These are phyloP conservation scores for Lactifluus subvellereus DNA, from an alignment of 768 basidiomycete genomes.

Conservation along the genomic window DNA sequence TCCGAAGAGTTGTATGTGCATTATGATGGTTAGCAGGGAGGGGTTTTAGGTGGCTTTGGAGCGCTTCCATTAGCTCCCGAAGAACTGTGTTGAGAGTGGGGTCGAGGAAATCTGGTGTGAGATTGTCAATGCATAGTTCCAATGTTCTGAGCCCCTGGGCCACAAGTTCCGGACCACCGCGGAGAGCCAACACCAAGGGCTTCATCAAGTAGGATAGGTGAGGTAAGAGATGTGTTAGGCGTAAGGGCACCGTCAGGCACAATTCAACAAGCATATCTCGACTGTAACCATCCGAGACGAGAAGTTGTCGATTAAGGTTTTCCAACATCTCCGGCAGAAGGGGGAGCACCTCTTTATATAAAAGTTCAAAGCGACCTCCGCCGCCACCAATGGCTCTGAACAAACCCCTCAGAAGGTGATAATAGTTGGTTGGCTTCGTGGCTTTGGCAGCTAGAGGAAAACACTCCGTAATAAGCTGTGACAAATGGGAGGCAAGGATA, in stretches of 20 bases:
- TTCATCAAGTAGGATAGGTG: conserved; percentile 95
- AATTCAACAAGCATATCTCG: conserved; percentile 96
- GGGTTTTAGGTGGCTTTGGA: conserved; percentile 87
- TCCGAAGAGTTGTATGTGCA: conserved; percentile 91
- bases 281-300: conserved; percentile 72
- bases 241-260: conserved; percentile 92
- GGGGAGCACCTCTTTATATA: conserved; percentile 95
- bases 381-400: conserved; percentile 92
- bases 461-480: conserved; percentile 91
- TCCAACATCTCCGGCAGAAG: conserved; percentile 97
- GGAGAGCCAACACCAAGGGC: conserved; percentile 85
- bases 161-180: conserved; percentile 82
- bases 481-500: conserved; percentile 88
- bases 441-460: conserved; percentile 93
- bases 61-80: conserved; percentile 89
- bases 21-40: conserved; percentile 84
- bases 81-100: conserved; percentile 91
- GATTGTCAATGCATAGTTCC: conserved; percentile 98
- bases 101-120: conserved; percentile 96
- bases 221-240: conserved; percentile 91
- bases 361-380: conserved; percentile 85
- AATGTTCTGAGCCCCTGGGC: conserved; percentile 94
- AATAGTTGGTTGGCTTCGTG: conserved; percentile 86
- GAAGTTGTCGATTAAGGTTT: conserved; percentile 83
- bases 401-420: conserved; percentile 83